Conservation (phyloP, 495 filamentous ascomycete genomes). For the Ramalina intermedia region DNA sequence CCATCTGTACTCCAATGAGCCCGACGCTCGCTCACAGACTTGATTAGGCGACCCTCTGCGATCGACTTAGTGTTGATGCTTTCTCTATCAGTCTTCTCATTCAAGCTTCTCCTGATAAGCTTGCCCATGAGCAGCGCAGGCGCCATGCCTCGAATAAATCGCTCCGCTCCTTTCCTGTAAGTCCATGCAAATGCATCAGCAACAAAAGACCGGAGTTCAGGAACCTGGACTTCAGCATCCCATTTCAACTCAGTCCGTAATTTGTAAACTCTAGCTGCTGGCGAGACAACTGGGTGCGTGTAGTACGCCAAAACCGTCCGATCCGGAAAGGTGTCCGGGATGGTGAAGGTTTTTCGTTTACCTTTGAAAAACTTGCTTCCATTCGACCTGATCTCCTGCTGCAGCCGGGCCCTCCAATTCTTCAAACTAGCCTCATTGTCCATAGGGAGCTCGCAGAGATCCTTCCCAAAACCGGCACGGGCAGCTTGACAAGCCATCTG, state of each 20-base stretch:
- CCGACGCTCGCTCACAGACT: constrained; percentile 48
- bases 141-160: constrained; percentile 69
- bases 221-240: constrained; percentile 50
- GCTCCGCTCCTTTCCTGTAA: constrained; percentile 60
- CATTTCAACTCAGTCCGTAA: constrained; percentile 42
- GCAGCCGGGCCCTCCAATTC: constrained; percentile 61
- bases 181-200: constrained; percentile 77
- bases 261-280: constrained; percentile 38
- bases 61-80: constrained; percentile 26
- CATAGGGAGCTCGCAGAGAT: constrained; percentile 42
- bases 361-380: constrained; percentile 67
- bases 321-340: constrained; percentile 75
- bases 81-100: constrained; percentile 20
- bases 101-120: constrained; percentile 25
- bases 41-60: constrained; percentile 37
- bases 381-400: constrained; percentile 67
- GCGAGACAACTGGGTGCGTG: constrained; percentile 67
- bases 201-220: constrained; percentile 55
- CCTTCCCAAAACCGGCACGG: constrained; percentile 69
- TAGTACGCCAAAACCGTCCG: constrained; percentile 70
- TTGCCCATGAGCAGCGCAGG: constrained; percentile 58
- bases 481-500: constrained; percentile 84
- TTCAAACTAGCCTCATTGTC: constrained; percentile 31
- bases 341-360: constrained; percentile 54
- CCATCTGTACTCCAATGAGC: constrained; percentile 61